Evolutionary conservation across 2,329 filamentous ascomycete species (phyloP), one percentile per base, ranked within the genome.

Genomic region (Fulvia fulva): DNA sequence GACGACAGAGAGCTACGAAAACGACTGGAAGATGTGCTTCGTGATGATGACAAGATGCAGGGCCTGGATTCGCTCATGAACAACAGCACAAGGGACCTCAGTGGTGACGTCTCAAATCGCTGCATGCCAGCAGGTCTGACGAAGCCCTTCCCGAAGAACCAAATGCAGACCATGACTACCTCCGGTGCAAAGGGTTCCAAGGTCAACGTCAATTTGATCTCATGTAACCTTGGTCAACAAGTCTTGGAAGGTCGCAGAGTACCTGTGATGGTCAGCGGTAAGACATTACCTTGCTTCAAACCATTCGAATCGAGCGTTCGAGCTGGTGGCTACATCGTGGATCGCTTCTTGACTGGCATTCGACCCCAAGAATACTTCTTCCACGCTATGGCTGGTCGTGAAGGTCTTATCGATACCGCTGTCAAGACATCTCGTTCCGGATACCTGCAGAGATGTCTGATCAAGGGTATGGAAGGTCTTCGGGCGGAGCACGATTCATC

Each of bases 81-180:
- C 70, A 80, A 83, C 25, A 81, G 81, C 51, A 88, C 86, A 52
- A 80, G 81, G 12, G 75, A 82, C 3, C 83, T 99, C 25, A 97
- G 93, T 3, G 87, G 89, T 16, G 83, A 80, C 0, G 87, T 97
- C 46, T 96, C 92, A 9, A 81, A 81, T 49, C 83, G 84, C 1
- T 96, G 91, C 74, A 81, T 99, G 65, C 94, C 94, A 0, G 76
- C 79, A 21, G 91, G 90, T 44, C 83, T 99, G 26, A 86, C 90
- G 68, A 99, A 97, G 76, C 85, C 89, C 7, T 99, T 99, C 75
- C 94, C 94, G 0, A 88, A 88, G 71, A 99, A 99, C 71, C 93
- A 97, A 76, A 99, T 99, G 93, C 94, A 99, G 80, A 86, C 90
- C 64, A 99, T 99, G 94, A 99, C 94, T 22, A 89, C 88, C 14